Evolutionary conservation across 1,284 basidiomycete genomes (phyloP).

Genomic region (Apiotrichum domesticum): DNA sequence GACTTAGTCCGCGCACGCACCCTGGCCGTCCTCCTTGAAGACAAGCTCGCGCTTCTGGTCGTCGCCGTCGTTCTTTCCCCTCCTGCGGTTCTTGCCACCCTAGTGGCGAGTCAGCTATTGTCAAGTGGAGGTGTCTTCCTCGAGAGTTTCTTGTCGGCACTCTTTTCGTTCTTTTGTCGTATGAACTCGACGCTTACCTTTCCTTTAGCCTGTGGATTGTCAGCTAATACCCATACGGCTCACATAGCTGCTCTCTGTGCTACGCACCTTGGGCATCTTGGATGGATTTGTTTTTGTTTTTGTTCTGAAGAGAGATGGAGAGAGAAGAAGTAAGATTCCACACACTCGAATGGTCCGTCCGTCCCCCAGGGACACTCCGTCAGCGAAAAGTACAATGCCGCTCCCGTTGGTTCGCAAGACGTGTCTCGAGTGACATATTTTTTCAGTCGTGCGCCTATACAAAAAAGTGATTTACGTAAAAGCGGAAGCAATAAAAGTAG

Average conservation of each 20-base stretch:
- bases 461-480: no score
- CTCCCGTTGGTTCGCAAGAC: no score
- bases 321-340: background rate
- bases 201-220: conserved; percentile 37
- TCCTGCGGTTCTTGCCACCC: conserved; percentile 98
- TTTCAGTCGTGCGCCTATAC: no score
- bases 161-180: no score
- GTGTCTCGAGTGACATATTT: no score
- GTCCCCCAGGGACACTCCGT: no score
- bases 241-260: background rate
- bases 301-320: background rate
- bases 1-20: conserved; percentile 39
- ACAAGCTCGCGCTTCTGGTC: conserved; percentile 98
- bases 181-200: conserved; percentile 23
- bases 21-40: conserved; percentile 97
- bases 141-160: background rate
- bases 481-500: no score
- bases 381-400: no score
- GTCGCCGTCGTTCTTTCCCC: conserved; percentile 99
- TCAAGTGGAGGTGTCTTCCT: background rate
- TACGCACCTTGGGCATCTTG: conserved; percentile 41
- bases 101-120: conserved; percentile 38
- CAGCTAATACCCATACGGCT: background rate
- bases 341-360: background rate
- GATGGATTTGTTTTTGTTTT: background rate